These are phyloP conservation scores for Eragrostis nindensis DNA, from an alignment of 176 grass and related monocot species.

Conservation along the genomic window DNA sequence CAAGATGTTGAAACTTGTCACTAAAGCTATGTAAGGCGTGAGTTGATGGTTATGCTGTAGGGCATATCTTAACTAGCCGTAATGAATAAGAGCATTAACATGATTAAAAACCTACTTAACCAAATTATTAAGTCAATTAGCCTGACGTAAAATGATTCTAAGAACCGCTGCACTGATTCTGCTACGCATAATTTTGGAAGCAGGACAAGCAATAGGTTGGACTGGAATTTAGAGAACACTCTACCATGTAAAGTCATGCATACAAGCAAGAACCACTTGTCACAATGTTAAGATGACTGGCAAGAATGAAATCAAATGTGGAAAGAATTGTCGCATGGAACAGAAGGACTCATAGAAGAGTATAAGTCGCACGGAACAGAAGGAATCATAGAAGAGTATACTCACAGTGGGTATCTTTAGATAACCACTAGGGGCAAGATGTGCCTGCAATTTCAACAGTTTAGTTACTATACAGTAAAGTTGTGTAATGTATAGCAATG, in stretches of 20 bases:
- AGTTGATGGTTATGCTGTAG: not conserved
- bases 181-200: not conserved
- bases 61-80: not conserved
- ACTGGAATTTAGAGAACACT: constrained; percentile 1
- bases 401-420: constrained; percentile 94
- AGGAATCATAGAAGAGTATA: constrained; percentile 17
- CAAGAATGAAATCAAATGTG: constrained; percentile 1
- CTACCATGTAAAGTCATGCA: not conserved
- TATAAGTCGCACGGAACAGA: not conserved
- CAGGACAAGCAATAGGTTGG: not conserved
- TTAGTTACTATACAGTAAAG: constrained; percentile 21
- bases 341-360: no score
- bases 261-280: not conserved
- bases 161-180: not conserved
- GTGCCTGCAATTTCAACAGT: constrained; percentile 67
- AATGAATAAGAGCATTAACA: not conserved
- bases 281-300: not conserved
- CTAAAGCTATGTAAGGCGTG: not conserved
- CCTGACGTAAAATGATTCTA: not conserved
- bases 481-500: not conserved
- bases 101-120: not conserved
- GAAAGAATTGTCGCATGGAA: constrained; percentile 16
- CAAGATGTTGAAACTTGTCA: not conserved
- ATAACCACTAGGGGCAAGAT: constrained; percentile 92
- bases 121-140: not conserved